Base-by-base conservation (phyloP, 768 basidiomycete genomes). In the Lentinula raphanica region DNA sequence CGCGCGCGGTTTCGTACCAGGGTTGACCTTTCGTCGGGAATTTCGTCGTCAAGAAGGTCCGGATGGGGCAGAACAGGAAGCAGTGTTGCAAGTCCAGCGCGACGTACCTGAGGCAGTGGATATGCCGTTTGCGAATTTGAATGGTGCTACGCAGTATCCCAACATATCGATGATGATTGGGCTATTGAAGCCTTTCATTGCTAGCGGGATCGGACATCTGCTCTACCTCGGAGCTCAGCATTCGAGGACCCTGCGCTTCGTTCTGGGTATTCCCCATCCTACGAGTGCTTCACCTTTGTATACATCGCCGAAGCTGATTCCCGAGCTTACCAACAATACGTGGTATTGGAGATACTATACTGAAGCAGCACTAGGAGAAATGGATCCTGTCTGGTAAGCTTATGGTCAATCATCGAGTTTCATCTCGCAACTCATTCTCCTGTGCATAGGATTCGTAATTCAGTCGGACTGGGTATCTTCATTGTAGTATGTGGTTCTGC, bases 401-500 rank as follows among this genome's bases (percentile, higher is more conserved):
- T 8, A 25, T 27, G 36, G 27, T 56, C 40, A 11, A 9, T 28
- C n/a, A n/a, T n/a, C n/a, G n/a, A n/a, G n/a, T 32, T 23, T 23
- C 35, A 9, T 36, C 38, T n/a, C 17, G 9, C 28, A 38, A 8
- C 25, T 39, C 17, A 36, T 19, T 21, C 42, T 19, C 28, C 3
- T 51, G 6, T 28, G n/a, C 25, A 4, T 25, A 57, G 56, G 51
- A 53, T 58, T 39, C 58, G 58, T 21, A 51, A 58, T 42, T 53
- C 58, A 15, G 27, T 58, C 9, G 58, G 58, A 25, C 40, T 58
- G 31, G 51, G 49, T 42, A 1, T 58, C 8, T 58, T 58, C 28
- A 78, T 78, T 21, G 76, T 74, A 28, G 70, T 71, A 19, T 65
- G 70, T n/a, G 79, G 67, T 70, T 15, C 70, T 71, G 6, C n/a